phyloP scores from a whole-genome alignment of 1,284 basidiomycete species.

The Heterobasidion annosum region DNA sequence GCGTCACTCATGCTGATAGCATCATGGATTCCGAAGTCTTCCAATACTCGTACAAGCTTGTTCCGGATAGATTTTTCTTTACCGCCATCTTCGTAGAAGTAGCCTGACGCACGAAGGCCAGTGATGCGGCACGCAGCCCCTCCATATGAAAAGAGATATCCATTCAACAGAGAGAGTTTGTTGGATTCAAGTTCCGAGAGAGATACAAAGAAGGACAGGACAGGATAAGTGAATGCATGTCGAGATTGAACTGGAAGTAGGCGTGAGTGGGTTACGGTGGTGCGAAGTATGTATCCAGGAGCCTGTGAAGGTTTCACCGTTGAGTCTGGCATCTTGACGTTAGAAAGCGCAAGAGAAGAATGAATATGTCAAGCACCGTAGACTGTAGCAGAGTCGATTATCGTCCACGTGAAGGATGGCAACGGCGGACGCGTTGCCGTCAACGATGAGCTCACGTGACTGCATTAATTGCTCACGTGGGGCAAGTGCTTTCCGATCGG shows the following conservation, averaged over 20 bases:
- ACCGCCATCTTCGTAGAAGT: constrained; percentile 27
- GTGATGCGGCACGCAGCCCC: constrained; percentile 32
- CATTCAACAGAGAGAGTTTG: constrained; percentile 38
- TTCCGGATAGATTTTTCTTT: constrained; percentile 21
- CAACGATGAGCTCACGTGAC: background rate
- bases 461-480: background rate
- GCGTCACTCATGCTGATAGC: constrained; percentile 31
- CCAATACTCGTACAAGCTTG: constrained; percentile 31
- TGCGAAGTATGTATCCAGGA: constrained; percentile 29
- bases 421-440: background rate
- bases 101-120: constrained; percentile 37
- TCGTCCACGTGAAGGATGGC: background rate
- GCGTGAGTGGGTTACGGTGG: constrained; percentile 48
- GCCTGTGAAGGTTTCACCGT: background rate
- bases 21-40: constrained; percentile 19
- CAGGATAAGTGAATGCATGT: constrained; percentile 59
- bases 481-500: no score
- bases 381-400: background rate
- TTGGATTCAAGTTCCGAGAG: constrained; percentile 47
- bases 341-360: background rate
- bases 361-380: background rate
- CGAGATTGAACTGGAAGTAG: constrained; percentile 40
- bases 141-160: constrained; percentile 46
- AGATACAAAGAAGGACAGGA: constrained; percentile 52
- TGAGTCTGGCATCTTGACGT: background rate